Evolutionary conservation across 2,329 filamentous ascomycete genomes (phyloP).

Genomic region (Fusarium sp.): DNA sequence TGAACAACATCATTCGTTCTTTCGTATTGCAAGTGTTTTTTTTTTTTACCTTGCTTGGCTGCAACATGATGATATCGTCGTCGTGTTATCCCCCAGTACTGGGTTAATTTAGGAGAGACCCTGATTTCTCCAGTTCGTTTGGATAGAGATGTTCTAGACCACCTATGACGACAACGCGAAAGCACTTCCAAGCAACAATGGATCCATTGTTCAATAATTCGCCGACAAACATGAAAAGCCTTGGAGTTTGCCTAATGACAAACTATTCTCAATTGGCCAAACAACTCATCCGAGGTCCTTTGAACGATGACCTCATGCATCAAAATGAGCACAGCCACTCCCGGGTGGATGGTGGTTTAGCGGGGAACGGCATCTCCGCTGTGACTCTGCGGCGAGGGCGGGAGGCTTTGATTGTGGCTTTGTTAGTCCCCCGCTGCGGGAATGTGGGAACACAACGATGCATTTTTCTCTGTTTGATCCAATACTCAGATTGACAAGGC

Average conservation of each 20-base stretch:
- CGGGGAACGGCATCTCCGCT: background rate
- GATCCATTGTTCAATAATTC: background rate
- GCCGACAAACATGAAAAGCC: background rate
- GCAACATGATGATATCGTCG: background rate
- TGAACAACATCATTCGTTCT: background rate
- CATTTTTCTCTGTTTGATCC: background rate
- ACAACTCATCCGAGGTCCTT: background rate
- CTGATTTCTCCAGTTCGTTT: background rate
- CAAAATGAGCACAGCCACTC: background rate
- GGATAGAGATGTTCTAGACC: background rate
- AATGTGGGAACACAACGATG: background rate
- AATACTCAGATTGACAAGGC: background rate
- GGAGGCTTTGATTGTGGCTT: background rate
- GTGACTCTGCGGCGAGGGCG: background rate
- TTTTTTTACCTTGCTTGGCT: background rate
- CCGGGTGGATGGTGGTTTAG: background rate
- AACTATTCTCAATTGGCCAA: background rate
- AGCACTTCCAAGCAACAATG: background rate
- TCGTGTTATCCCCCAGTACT: background rate
- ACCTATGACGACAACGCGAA: background rate
- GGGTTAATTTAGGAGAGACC: background rate
- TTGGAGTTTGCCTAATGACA: background rate
- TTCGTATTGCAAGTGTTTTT: background rate
- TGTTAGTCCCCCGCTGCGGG: background rate
- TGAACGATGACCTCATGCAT: background rate